Evolutionary conservation across 768 basidiomycete species (phyloP), one percentile per base, ranked within the genome.

Genomic region (Hericium coralloides): DNA sequence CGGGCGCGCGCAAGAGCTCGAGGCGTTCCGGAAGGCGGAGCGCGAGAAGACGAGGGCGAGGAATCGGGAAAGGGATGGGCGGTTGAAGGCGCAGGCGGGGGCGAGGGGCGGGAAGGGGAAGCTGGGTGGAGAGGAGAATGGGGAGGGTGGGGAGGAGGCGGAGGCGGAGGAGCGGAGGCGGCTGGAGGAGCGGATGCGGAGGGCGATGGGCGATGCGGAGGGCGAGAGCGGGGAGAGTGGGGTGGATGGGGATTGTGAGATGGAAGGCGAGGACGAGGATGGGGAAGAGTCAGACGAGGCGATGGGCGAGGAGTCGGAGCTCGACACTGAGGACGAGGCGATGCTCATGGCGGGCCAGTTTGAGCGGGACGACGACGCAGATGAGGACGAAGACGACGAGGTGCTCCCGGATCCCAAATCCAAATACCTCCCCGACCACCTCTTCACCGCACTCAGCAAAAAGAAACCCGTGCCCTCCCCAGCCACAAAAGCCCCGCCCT

Each of bases 381-480:
- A 49, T 4, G 53, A 39, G n/a, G 12, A n/a, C n/a, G 53, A 54
- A 5, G 36, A 49, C 23, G 55, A 36, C 3, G n/a, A 26, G 9
- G 25, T n/a, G 20, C 10, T 45, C 12, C 38, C n/a, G 17, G 53
- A 37, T 18, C 45, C 55, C n/a, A 3, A 53, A 12, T 20, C 50
- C 52, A 63, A 53, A 54, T 63, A 63, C 60, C 62, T 63, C 14
- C 62, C 62, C 0, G 62, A 61, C 45, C 55, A 63, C 49, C 12
- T 63, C 26, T 63, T 63, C 38, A n/a, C 48, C 36, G 62, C 57
- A 15, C 47, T 57, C 20, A 45, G 54, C 14, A 51, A 56, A 39
- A 15, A 49, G 12, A 53, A 41, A 18, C n/a, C 53, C 22, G 15
- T 43, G 15, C 56, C 25, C n/a, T 31, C 47, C 12, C 51, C 45